Percentiles rank a stretch among this genome's conserved stretches.
Conservation (phyloP, 352 stramenopile genomes). For the Aphanomyces euteiches region DNA sequence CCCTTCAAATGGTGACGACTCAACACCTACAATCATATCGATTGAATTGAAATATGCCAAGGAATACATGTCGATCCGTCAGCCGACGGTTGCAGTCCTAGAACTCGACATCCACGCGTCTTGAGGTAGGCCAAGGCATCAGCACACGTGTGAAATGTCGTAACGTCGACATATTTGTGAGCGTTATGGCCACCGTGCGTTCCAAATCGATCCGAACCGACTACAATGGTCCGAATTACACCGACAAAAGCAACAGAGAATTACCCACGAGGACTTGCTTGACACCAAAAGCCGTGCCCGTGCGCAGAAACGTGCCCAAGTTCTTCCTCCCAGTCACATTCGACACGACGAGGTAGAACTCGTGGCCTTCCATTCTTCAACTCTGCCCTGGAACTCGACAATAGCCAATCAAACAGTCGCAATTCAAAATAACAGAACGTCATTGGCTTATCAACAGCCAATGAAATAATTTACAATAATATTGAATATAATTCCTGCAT, state of each 20-base stretch:
- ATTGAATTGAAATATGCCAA: slow-evolving; percentile 5
- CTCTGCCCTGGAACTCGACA: not conserved
- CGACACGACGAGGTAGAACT: slow-evolving; percentile 59
- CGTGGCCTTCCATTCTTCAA: slow-evolving; percentile 7
- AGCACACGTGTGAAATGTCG: slow-evolving; percentile 65
- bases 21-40: no score
- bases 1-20: slow-evolving; percentile 23
- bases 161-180: slow-evolving; percentile 75
- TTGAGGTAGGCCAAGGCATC: slow-evolving; percentile 60
- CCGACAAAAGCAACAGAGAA: not conserved
- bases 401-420: slow-evolving; percentile 16
- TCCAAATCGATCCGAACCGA: slow-evolving; percentile 69
- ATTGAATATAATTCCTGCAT: not conserved
- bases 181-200: slow-evolving; percentile 71
- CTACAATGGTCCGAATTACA: slow-evolving; percentile 36
- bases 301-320: slow-evolving; percentile 72
- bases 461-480: no score
- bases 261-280: slow-evolving; percentile 70
- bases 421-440: no score
- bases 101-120: slow-evolving; percentile 52
- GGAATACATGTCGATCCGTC: no score
- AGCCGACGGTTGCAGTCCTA: slow-evolving; percentile 40
- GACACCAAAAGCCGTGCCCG: slow-evolving; percentile 63
- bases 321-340: slow-evolving; percentile 73
- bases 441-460: no score